Conservation (phyloP, 495 filamentous ascomycete species). For the Aspergillus hancockii region DNA sequence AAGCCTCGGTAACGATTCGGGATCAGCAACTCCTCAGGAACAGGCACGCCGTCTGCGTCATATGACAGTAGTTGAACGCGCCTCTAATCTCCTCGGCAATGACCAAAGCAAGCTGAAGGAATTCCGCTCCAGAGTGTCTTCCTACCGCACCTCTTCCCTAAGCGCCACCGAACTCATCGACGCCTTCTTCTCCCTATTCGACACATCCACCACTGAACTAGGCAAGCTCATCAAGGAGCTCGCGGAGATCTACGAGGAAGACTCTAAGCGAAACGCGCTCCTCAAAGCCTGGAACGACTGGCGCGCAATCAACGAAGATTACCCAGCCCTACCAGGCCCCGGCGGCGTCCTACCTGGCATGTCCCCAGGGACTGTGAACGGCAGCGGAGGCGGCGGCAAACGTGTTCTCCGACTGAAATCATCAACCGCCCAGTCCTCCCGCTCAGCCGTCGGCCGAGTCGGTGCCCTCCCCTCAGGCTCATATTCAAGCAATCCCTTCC, state of each 20-base stretch:
- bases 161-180: slow-evolving; percentile 77
- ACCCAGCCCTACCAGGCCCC: slow-evolving; percentile 80
- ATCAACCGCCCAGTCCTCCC: slow-evolving; percentile 72
- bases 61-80: slow-evolving; percentile 79
- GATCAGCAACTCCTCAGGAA: slow-evolving; percentile 64
- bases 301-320: slow-evolving; percentile 95
- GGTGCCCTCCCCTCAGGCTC: slow-evolving; percentile 37
- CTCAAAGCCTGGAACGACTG: slow-evolving; percentile 89
- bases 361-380: slow-evolving; percentile 40
- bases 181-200: slow-evolving; percentile 78
- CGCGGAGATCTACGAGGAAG: slow-evolving; percentile 88
- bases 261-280: slow-evolving; percentile 67
- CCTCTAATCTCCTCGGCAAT: slow-evolving; percentile 73
- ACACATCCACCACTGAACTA: slow-evolving; percentile 72
- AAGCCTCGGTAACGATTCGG: slow-evolving; percentile 30
- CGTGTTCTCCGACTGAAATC: slow-evolving; percentile 74
- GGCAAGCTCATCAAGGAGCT: slow-evolving; percentile 91
- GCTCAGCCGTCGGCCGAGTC: slow-evolving; percentile 56
- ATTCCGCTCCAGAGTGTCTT: slow-evolving; percentile 78
- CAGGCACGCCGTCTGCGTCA: slow-evolving; percentile 74
- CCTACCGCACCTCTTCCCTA: slow-evolving; percentile 65
- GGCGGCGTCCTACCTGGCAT: slow-evolving; percentile 58
- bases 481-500: slow-evolving; percentile 43
- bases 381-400: slow-evolving; percentile 40
- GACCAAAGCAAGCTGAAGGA: slow-evolving; percentile 67